Conservation (phyloP, 1,284 basidiomycete genomes). For the Xerocomus alliaceus region DNA sequence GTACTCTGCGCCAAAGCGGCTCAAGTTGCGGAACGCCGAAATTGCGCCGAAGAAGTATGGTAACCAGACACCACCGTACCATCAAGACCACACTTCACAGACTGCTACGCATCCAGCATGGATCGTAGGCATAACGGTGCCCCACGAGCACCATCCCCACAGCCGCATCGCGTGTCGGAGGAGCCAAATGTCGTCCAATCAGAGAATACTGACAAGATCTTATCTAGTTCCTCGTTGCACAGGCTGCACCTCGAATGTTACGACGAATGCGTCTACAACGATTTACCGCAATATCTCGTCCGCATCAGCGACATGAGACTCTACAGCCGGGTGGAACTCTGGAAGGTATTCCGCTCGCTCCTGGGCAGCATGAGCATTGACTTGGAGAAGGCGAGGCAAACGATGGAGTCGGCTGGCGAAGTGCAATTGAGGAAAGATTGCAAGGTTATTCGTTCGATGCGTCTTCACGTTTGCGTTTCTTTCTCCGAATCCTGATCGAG, state of each 20-base stretch:
- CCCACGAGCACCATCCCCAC: not conserved
- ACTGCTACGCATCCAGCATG: not conserved
- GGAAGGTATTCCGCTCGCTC: not conserved
- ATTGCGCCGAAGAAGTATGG: no score
- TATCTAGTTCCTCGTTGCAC: not conserved
- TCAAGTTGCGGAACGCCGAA: no score
- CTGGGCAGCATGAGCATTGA: not conserved
- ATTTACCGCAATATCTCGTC: slow-evolving; percentile 17
- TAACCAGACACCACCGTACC: no score
- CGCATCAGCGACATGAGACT: slow-evolving; percentile 12
- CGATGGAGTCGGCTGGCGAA: not conserved
- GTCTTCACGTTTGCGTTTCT: not conserved
- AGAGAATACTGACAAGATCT: not conserved
- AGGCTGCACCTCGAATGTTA: slow-evolving; percentile 1
- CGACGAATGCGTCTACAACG: slow-evolving; percentile 11
- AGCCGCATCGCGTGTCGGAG: not conserved
- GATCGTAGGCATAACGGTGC: not conserved
- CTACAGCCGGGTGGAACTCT: slow-evolving; percentile 1
- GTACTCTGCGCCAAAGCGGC: no score
- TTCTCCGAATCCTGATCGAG: not conserved
- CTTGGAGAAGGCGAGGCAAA: not conserved
- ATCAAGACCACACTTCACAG: no score
- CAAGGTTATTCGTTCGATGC: not conserved
- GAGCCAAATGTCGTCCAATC: not conserved
- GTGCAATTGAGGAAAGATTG: not conserved